Evolutionary conservation across 495 filamentous ascomycete species (phyloP), one percentile per base, ranked within the genome.

Genomic region (Lentithecium fluviatile): DNA sequence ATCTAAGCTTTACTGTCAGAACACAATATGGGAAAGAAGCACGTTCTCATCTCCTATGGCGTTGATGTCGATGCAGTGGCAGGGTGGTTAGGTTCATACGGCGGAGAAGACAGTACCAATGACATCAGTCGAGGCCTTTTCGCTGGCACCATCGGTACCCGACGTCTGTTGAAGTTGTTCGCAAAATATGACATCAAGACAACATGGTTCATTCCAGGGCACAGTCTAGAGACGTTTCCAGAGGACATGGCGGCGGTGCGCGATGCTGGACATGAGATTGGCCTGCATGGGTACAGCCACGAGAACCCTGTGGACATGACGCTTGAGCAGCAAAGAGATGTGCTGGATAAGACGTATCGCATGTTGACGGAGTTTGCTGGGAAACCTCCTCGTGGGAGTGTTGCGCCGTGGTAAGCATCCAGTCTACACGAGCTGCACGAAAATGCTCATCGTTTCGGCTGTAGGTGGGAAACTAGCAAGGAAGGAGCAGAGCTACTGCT

Each of bases 11-110:
- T n/a, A n/a, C n/a, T n/a, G n/a, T n/a, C n/a, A n/a, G n/a, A n/a
- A n/a, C n/a, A n/a, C n/a, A n/a, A n/a, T n/a, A 55, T 55, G 52
- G 52, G 32, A 6, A 40, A 40, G n/a, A 56, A 56, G 42, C 53
- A 40, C 21, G 42, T 47, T 24, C 53, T 47, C 53, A 40, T 56
- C 23, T 37, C 38, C 12, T 56, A 46, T 20, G 53, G 53, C 11
- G 69, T 75, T 45, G 73, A 76, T 46, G 70, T 76, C 20, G 74
- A 76, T 55, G 74, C 74, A 13, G 73, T 76, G 8, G 69, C 36
- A 2, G 36, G 36, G 36, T 38, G 15, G 36, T 8, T 7, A 15
- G 15, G 36, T 38, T 38, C 36, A 15, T 38, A 38, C 15, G 7
- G 36, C 36, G 15, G 36, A 15, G 15, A 7, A 8, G 36, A 38